Percentiles rank a stretch among this genome's conserved stretches.
Conservation (phyloP, 768 basidiomycete genomes). For the Leccinum rimulosum region DNA sequence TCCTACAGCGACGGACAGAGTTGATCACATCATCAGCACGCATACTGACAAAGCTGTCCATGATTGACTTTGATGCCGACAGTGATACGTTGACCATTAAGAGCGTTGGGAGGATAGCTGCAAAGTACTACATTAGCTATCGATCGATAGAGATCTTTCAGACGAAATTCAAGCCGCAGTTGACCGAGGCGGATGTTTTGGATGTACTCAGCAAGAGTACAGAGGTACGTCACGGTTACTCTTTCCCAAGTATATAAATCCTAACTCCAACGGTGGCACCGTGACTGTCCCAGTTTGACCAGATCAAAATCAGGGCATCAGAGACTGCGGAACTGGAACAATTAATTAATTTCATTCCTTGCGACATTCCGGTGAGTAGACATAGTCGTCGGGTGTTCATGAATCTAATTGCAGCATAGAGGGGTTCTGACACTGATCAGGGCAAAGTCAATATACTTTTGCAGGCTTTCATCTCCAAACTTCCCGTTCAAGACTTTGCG, state of each 20-base stretch:
- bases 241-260: neutral
- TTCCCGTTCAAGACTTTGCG: constrained; percentile 89
- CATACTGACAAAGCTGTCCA: constrained; percentile 63
- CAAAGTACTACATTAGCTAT: constrained; percentile 92
- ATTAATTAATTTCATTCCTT: constrained; percentile 68
- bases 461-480: constrained; percentile 83
- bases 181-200: constrained; percentile 93
- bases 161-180: constrained; percentile 66
- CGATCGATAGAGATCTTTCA: constrained; percentile 87
- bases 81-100: constrained; percentile 66
- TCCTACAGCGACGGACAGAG: constrained; percentile 66
- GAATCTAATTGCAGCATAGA: constrained; percentile 39
- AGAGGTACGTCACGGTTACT: constrained; percentile 53
- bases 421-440: constrained; percentile 58
- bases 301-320: constrained; percentile 90
- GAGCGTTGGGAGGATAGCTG: constrained; percentile 95
- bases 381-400: neutral
- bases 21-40: constrained; percentile 66
- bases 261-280: neutral
- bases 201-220: constrained; percentile 85
- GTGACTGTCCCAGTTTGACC: constrained; percentile 75
- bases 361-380: constrained; percentile 68
- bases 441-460: constrained; percentile 95
- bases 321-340: constrained; percentile 80
- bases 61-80: constrained; percentile 74